phyloP scores from a whole-genome alignment of 352 stramenopile genomes.

The Paralagenidium karlingii region DNA sequence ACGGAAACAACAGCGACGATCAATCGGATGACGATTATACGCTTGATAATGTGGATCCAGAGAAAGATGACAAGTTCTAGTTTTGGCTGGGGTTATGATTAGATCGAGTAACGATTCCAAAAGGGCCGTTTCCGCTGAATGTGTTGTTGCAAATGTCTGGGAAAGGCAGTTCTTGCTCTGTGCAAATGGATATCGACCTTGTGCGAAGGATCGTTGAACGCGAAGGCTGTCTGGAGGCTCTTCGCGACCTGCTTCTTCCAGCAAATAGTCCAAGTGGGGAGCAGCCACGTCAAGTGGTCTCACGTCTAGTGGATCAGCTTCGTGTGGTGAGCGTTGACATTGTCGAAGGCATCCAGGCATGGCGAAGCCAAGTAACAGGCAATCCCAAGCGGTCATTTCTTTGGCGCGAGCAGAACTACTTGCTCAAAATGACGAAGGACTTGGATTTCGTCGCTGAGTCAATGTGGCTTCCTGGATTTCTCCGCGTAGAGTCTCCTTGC shows the following conservation, averaged over 20 bases:
- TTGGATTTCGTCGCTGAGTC: conserved; percentile 40
- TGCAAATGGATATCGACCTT: conserved; percentile 29
- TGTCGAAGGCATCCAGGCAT: conserved; percentile 52
- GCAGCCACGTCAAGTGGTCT: conserved; percentile 14
- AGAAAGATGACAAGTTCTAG: not conserved
- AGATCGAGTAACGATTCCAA: too few species aligned
- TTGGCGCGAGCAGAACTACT: conserved; percentile 66
- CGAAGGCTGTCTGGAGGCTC: conserved; percentile 62
- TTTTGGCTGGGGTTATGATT: too few species aligned
- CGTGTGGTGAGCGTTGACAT: conserved; percentile 47
- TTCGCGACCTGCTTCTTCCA: conserved; percentile 34
- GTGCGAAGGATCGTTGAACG: conserved; percentile 71
- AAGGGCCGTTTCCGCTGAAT: too few species aligned
- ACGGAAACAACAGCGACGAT: not conserved
- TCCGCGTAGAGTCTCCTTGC: too few species aligned
- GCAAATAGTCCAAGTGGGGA: not conserved
- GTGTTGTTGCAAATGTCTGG: too few species aligned
- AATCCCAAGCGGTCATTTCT: conserved; percentile 30
- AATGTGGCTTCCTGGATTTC: too few species aligned
- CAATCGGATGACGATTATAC: conserved; percentile 13
- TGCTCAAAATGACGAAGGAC: conserved; percentile 66
- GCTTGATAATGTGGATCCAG: conserved; percentile 27
- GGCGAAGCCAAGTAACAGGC: conserved; percentile 18
- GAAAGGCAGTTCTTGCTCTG: not conserved
- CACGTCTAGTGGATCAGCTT: conserved; percentile 52